Base-by-base conservation (phyloP, 257 asterid species). In the Rehmannia glutinosa region DNA sequence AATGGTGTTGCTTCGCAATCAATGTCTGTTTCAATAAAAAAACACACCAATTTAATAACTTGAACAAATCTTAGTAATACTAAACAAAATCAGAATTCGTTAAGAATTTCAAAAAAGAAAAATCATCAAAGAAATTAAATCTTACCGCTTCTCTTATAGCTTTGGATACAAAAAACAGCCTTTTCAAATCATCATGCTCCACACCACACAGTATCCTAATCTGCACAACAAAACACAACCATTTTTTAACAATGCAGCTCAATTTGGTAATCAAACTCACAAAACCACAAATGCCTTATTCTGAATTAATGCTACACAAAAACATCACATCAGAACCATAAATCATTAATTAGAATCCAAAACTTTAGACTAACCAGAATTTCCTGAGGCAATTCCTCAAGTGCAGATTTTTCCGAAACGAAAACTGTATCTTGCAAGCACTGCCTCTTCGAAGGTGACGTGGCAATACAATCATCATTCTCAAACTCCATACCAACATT, bases 161-260 rank as follows among this genome's bases (percentile, higher is more conserved):
- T 51, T 70, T 87, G 3, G 95, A 92, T 9, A 92, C 92, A 0
- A 68, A 78, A 56, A 82, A 72, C 52, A 92, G 78, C 32, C 75
- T 80, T 69, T 80, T 85, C 84, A 92, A 78, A 73, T 92, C 98
- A 64, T 92, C 95, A 39, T 92, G 98, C 20, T 87, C 95, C 38
- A 92, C 97, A 1, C 91, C 88, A 77, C 91, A 92, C 10, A 92
- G 51, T 57, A 87, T 79, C 74, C 64, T 82, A 70, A 83, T 76
- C 98, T 89, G 86, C 72, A 74, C 2, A 45, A 12, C 24, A 46
- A 33, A 66, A 38, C 3, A 38, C 17, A 19, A 21, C 42, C 42
- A 3, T 0, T 17, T 38, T 25, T 63, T 15, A 77, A 19, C 33
- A 32, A 27, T n/a, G 6, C 28, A 64, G 54, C 66, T 32, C 36